phyloP scores from a whole-genome alignment of 2,329 filamentous ascomycete genomes.

The Daldinia sp. region DNA sequence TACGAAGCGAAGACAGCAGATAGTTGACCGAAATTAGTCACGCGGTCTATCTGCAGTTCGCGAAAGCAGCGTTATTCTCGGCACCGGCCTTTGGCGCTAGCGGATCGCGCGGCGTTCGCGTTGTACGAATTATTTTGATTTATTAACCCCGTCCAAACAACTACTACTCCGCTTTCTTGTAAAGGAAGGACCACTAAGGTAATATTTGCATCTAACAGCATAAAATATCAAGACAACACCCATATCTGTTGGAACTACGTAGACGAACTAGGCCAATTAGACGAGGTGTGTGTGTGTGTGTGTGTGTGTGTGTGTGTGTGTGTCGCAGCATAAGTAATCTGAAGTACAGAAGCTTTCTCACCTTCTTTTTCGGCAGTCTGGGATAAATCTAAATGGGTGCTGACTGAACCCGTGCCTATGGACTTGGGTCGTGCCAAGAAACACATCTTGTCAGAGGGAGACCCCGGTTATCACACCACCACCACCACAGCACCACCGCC shows the following conservation, averaged over 20 bases:
- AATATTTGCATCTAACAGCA: constrained; percentile 16
- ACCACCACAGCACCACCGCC: background rate
- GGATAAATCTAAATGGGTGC: constrained; percentile 45
- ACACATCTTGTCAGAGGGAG: constrained; percentile 40
- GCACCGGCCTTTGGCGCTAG: constrained; percentile 1
- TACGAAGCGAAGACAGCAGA: constrained; percentile 2
- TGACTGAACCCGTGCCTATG: constrained; percentile 49
- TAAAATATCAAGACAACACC: background rate
- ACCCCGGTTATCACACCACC: constrained; percentile 33
- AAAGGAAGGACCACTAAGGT: background rate
- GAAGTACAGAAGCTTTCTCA: constrained; percentile 25
- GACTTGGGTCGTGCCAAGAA: constrained; percentile 50
- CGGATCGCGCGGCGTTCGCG: constrained; percentile 11
- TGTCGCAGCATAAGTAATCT: background rate
- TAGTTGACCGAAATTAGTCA: constrained; percentile 15
- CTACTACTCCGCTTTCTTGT: constrained; percentile 5
- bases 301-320: background rate
- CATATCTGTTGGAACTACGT: constrained; percentile 20
- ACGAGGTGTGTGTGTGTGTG: background rate
- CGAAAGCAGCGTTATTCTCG: constrained; percentile 6
- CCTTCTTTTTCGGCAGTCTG: constrained; percentile 43
- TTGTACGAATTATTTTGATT: background rate
- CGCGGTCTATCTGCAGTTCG: constrained; percentile 1
- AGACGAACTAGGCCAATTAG: constrained; percentile 5
- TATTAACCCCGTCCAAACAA: background rate